Conservation (phyloP, 2,329 filamentous ascomycete genomes). For the Chaetomium olivaceum region DNA sequence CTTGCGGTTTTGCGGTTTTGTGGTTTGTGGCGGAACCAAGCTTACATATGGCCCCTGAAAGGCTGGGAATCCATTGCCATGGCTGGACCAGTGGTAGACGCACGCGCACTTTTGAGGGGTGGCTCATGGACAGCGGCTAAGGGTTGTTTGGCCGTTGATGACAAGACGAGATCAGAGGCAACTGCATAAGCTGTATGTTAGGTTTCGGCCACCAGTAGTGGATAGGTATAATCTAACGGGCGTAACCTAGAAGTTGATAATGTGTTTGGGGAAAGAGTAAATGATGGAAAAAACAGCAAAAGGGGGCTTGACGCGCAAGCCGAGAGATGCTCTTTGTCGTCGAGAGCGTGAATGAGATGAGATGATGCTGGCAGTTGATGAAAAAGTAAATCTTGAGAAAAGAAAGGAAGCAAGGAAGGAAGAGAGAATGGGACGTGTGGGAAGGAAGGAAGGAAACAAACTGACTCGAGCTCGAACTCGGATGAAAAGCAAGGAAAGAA, state of each 20-base stretch:
- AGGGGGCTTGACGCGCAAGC: not conserved
- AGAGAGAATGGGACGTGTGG: not conserved
- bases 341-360: not conserved
- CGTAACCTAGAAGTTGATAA: not conserved
- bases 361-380: not conserved
- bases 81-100: conserved; percentile 6
- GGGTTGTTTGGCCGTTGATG: not conserved
- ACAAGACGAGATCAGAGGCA: not conserved
- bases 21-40: not conserved
- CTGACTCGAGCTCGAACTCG: not conserved
- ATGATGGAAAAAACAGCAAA: not conserved
- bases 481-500: not conserved
- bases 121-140: conserved; percentile 8
- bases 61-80: conserved; percentile 25
- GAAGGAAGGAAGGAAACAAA: not conserved
- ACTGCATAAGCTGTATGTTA: conserved; percentile 11
- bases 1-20: not conserved
- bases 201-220: not conserved
- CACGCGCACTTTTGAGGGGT: not conserved
- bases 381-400: not conserved
- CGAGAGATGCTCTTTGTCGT: not conserved
- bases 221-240: not conserved
- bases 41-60: conserved; percentile 22
- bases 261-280: not conserved
- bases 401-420: not conserved